Percentiles rank a stretch among this genome's conserved stretches.
Conservation (phyloP, 2,329 filamentous ascomycete genomes). For the Proliferodiscus dingleyae region DNA sequence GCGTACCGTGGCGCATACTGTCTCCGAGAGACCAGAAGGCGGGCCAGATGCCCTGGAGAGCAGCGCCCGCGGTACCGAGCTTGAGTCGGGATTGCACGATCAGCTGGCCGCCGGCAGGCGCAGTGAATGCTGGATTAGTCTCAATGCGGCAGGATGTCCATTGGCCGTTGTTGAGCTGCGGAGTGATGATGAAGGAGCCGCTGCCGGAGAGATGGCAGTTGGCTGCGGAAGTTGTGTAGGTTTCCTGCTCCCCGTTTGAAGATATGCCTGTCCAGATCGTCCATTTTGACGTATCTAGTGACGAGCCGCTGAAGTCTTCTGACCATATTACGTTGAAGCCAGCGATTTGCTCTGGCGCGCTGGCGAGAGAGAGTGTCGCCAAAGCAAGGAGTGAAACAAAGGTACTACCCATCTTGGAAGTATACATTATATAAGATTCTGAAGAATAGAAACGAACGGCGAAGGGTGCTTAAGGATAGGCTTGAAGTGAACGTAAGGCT, state of each 20-base stretch:
- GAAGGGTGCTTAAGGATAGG: not conserved
- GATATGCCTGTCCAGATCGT: constrained; percentile 9
- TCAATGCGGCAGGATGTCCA: constrained; percentile 27
- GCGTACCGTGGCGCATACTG: constrained; percentile 10
- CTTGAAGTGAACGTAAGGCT: not conserved
- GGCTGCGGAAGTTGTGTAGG: constrained; percentile 11
- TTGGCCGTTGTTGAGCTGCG: constrained; percentile 9
- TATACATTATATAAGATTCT: not conserved
- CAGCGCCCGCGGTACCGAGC: constrained; percentile 11
- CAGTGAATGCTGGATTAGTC: constrained; percentile 9
- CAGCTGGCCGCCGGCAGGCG: constrained; percentile 14
- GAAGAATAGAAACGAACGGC: too few species aligned
- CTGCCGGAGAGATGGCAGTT: constrained; percentile 15
- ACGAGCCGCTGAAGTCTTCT: constrained; percentile 15
- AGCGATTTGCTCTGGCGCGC: not conserved
- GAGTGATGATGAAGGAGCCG: constrained; percentile 18
- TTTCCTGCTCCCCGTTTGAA: constrained; percentile 22
- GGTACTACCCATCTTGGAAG: not conserved
- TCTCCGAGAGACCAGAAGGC: constrained; percentile 23
- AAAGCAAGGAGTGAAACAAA: not conserved
- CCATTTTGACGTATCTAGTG: constrained; percentile 17
- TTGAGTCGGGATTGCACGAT: constrained; percentile 20
- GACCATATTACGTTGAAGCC: constrained; percentile 21
- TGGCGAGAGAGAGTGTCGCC: not conserved
- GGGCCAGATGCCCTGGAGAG: constrained; percentile 23